phyloP scores from a whole-genome alignment of 495 filamentous ascomycete species.

The Penicillium daleae region DNA sequence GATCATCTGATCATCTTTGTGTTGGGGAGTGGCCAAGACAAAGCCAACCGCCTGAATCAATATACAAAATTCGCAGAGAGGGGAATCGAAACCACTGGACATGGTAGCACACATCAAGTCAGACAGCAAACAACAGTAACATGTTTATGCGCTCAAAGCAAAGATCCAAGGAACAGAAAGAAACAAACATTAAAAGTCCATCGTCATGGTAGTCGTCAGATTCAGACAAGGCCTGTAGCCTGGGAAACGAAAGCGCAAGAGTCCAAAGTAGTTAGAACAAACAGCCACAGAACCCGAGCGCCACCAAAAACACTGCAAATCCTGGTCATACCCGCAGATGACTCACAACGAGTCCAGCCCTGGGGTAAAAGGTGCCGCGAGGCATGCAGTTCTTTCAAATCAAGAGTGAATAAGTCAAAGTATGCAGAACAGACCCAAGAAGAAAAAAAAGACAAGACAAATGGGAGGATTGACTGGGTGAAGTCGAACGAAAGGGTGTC shows the following conservation, averaged over 20 bases:
- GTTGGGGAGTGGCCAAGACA: slow-evolving; percentile 16
- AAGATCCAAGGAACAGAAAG: slow-evolving; percentile 3
- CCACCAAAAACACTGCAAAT: slow-evolving; percentile 24
- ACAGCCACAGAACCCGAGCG: slow-evolving; percentile 14
- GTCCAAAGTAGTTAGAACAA: slow-evolving; percentile 1
- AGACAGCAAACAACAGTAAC: slow-evolving; percentile 15
- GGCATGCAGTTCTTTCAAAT: slow-evolving; percentile 41
- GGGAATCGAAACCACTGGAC: slow-evolving; percentile 35
- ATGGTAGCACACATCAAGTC: slow-evolving; percentile 21
- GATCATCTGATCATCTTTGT: slow-evolving; percentile 23
- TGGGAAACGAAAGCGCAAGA: slow-evolving; percentile 9
- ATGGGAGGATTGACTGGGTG: not conserved
- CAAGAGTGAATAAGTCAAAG: slow-evolving; percentile 40
- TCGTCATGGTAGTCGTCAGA: slow-evolving; percentile 27
- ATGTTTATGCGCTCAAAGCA: slow-evolving; percentile 27
- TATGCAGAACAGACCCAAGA: slow-evolving; percentile 11
- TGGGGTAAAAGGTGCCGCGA: slow-evolving; percentile 36
- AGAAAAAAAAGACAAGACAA: slow-evolving; percentile 13
- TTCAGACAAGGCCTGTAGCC: slow-evolving; percentile 10
- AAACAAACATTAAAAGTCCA: slow-evolving; percentile 24
- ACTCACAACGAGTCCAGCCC: not conserved
- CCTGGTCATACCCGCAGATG: slow-evolving; percentile 7
- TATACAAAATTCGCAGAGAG: slow-evolving; percentile 35
- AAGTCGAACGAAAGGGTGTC: slow-evolving; percentile 20
- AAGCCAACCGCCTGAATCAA: slow-evolving; percentile 23